Base-by-base conservation (phyloP, 345 rosid genomes). In the Cardamine resedifolia region DNA sequence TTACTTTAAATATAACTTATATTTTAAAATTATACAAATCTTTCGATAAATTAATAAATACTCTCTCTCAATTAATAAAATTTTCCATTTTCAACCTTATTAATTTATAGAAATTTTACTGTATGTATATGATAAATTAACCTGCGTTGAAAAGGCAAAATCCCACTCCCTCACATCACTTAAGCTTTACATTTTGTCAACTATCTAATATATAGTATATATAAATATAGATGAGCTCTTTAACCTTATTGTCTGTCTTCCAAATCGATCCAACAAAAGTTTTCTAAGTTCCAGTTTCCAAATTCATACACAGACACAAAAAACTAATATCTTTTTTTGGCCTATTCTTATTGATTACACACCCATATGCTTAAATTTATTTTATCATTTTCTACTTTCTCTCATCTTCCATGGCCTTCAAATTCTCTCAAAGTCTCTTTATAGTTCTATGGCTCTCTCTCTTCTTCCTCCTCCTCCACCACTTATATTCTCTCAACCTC, bases 391-490 rank as follows among this genome's bases (percentile, higher is more conserved):
- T 65, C 47, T 80, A 30, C 68, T 78, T 21, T 48, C 59, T 15
- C 73, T 77, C 75, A 57, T 78, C 69, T 66, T 47, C 80, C 80
- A 82, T 82, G 87, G 83, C 93, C 77, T 76, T 79, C 56, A 87
- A 81, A 31, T 51, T 78, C 43, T 79, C 86, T 65, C 83, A 74
- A 45, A 38, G 72, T 20, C 56, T 85, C 53, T 68, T 79, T 70
- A 63, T 77, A 72, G 34, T 79, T 73, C 81, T 88, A 27, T 87
- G 86, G 79, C 56, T 92, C 49, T 90, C 84, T 44, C 70, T 92
- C 69, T 71, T 77, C 68, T 51, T 88, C 66, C 67, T 86, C 58
- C 71, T 85, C 66, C 78, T 82, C 73, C 91, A 80, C 70, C 69
- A 82, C 53, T 48, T 83, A 64, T 67, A 80, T 50, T 55, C 64